Evolutionary conservation across 1,284 basidiomycete species (phyloP), one percentile per base, ranked within the genome.

Genomic region (Moesziomyces parantarcticus): DNA sequence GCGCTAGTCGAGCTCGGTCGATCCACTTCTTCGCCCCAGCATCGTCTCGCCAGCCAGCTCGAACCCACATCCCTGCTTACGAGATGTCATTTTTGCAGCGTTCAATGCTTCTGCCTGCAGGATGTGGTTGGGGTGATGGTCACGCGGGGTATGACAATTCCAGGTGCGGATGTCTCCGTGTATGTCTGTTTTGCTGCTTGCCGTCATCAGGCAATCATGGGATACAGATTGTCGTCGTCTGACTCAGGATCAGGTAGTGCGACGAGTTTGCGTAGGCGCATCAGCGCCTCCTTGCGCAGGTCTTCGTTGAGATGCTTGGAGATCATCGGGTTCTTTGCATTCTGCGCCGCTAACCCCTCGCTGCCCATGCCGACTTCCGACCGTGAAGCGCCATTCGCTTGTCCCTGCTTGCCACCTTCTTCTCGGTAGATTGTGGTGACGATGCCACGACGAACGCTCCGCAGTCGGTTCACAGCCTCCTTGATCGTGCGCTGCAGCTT

Each of bases 201-300:
- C 29, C 8, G 0, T 21, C 5, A 22, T 64, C 49, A 72, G 2
- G 69, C 69, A 25, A 72, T 66, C 44, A 72, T 53, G 3, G 63
- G 59, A 18, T 72, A 72, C 5, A 72, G 55, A 40, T 66, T 67
- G 50, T 72, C 69, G 41, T 72, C 69, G 32, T 72, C 69, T 9
- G 69, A 72, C 20, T 72, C 69, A 7, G 69, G 59, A 18, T 58
- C 58, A 8, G 69, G 69, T 16, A 72, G 25, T 0, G 58, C 50
- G n/a, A 70, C 47, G 32, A 74, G 63, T 21, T 29, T 50, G 14
- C 66, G 58, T 13, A 74, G 50, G 26, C 66, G 57, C 25, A 45
- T 18, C 5, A 66, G 58, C 2, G 66, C 67, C 40, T 69, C 66
- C 29, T 60, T 74, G n/a, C 71, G 58, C 47, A 74, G 46, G 7